A percentile compares a stretch with the other conserved stretches of the same genome.
Conservation (phyloP, 495 filamentous ascomycete species). For the Chaetomium cochliodes region DNA sequence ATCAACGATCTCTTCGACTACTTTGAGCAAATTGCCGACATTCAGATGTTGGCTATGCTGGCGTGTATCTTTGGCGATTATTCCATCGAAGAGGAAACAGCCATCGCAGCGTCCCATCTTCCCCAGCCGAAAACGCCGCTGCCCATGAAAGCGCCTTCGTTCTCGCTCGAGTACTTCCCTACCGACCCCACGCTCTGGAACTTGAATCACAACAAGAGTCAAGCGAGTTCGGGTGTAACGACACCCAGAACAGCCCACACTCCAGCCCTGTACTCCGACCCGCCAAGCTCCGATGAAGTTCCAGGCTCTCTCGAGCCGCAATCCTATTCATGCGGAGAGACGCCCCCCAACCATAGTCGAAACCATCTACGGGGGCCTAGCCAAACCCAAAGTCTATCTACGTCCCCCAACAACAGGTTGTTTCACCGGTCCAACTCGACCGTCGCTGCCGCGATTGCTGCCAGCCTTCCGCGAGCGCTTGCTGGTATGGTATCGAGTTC, state of each 20-base stretch:
- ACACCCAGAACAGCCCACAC: constrained; percentile 61
- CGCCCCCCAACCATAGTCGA: constrained; percentile 55
- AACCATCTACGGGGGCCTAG: constrained; percentile 38
- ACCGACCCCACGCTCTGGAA: constrained; percentile 59
- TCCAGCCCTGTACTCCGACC: constrained; percentile 57
- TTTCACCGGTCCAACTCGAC: constrained; percentile 56
- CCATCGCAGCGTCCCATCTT: constrained; percentile 47
- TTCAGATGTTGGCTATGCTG: constrained; percentile 95
- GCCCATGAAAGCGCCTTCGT: constrained; percentile 63
- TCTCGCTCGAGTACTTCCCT: constrained; percentile 68
- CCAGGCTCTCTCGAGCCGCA: constrained; percentile 50
- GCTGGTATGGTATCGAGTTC: constrained; percentile 66
- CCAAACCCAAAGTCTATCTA: constrained; percentile 62
- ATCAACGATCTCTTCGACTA: constrained; percentile 69
- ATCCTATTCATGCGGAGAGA: constrained; percentile 61
- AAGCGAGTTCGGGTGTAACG: constrained; percentile 50
- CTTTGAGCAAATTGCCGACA: constrained; percentile 74
- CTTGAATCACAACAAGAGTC: constrained; percentile 43
- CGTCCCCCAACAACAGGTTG: constrained; percentile 64
- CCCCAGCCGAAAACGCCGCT: constrained; percentile 56
- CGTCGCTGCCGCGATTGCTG: constrained; percentile 62
- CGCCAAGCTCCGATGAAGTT: constrained; percentile 57
- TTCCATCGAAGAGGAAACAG: constrained; percentile 47
- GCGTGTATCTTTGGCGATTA: constrained; percentile 81
- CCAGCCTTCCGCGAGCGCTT: constrained; percentile 70